Evolutionary conservation across 1,284 basidiomycete species (phyloP).

Genomic region (Trichosporon faecale): DNA sequence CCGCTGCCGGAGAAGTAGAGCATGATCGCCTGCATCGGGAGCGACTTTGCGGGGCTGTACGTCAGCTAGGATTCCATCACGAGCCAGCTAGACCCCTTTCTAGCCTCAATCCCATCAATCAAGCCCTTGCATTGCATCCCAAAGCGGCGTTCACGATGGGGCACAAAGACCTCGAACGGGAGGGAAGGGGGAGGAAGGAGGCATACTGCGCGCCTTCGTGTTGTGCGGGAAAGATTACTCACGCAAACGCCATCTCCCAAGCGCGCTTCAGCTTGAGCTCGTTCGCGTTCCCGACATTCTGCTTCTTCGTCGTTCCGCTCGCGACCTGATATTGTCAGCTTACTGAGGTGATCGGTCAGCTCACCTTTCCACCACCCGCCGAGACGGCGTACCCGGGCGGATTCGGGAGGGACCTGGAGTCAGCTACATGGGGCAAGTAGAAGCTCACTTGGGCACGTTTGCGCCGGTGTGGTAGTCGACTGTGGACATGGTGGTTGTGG

Average conservation of each 20-base stretch:
- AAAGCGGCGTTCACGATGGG: too few species aligned
- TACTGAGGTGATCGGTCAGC: not conserved
- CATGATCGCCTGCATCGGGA: conserved; percentile 95
- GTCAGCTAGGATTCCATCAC: not conserved
- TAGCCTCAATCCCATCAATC: too few species aligned
- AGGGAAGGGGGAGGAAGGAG: too few species aligned
- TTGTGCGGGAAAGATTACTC: conserved; percentile 21
- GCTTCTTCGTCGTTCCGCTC: conserved; percentile 3
- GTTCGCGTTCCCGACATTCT: conserved; percentile 30
- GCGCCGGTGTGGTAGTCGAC: not conserved
- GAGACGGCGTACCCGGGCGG: conserved; percentile 6
- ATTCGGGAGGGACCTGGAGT: conserved; percentile 2
- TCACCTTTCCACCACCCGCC: not conserved
- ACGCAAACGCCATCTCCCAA: conserved; percentile 76
- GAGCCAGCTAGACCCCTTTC: too few species aligned
- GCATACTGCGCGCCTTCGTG: too few species aligned
- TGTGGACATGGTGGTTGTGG: not conserved
- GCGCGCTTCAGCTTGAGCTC: conserved; percentile 73
- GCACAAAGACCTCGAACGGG: too few species aligned
- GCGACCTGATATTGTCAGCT: conserved; percentile 6
- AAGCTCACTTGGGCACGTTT: not conserved
- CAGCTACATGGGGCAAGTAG: not conserved
- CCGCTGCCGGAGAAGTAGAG: conserved; percentile 92
- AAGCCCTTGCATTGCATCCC: too few species aligned
- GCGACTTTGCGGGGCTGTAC: conserved; percentile 67